Percentiles rank a stretch among this genome's conserved stretches.
Conservation (phyloP, 2,329 filamentous ascomycete species). For the Calonectria ilicicola region DNA sequence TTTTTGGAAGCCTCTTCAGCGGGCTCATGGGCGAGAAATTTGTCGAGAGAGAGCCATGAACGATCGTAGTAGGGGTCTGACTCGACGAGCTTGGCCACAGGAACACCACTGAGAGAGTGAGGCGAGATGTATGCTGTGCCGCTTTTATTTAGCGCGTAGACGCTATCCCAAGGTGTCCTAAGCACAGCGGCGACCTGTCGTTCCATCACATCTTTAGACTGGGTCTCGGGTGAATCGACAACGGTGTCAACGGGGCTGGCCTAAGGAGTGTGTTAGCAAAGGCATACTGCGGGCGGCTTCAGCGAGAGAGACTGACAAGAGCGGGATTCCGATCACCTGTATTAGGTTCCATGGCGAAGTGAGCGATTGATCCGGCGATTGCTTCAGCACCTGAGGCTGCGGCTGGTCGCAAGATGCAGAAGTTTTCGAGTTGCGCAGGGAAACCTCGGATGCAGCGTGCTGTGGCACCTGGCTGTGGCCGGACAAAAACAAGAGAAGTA, state of each 20-base stretch:
- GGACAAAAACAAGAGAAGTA: neutral
- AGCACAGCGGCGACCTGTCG: neutral
- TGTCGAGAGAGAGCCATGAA: neutral
- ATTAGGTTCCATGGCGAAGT: neutral
- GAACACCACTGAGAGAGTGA: neutral
- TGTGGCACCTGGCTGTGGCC: no score
- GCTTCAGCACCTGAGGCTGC: neutral
- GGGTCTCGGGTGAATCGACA: neutral
- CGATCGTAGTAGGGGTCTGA: neutral
- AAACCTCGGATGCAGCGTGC: neutral
- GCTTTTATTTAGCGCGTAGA: neutral
- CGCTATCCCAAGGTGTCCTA: neutral
- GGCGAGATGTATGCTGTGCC: neutral
- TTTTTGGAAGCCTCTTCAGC: neutral
- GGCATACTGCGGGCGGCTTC: neutral
- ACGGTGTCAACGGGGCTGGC: no score
- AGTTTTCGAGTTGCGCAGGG: neutral
- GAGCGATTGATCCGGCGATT: neutral
- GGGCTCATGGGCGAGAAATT: neutral
- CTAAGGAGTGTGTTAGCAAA: neutral
- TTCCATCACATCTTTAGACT: neutral
- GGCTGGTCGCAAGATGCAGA: neutral
- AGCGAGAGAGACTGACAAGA: neutral
- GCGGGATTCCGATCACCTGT: no score
- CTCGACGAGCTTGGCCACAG: neutral